Percentiles rank a stretch among this genome's conserved stretches.
Evolutionary conservation across 495 filamentous ascomycete species (phyloP).

Genomic region (Durotheca rogersii): DNA sequence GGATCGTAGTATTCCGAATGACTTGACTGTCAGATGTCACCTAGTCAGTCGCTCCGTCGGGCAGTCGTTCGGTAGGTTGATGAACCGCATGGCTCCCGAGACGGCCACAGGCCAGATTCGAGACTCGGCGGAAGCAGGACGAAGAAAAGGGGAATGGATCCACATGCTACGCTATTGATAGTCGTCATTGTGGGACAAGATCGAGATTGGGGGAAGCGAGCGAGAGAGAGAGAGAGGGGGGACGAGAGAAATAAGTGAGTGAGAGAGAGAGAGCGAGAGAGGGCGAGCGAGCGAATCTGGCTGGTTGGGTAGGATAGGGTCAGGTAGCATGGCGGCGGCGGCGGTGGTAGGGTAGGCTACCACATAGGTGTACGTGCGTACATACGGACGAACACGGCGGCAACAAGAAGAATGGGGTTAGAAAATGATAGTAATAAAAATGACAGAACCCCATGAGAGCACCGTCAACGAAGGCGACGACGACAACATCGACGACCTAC

Average conservation of each 20-base stretch:
- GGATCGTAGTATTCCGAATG: constrained; percentile 22
- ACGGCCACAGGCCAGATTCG: constrained; percentile 17
- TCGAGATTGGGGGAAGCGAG: constrained; percentile 20
- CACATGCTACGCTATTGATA: constrained; percentile 2
- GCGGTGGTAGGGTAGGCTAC: constrained; percentile 2
- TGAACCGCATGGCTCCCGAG: constrained; percentile 3
- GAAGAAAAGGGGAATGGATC: not conserved
- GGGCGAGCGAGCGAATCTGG: no score
- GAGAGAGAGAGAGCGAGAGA: no score
- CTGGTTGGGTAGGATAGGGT: no score
- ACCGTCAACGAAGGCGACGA: not conserved
- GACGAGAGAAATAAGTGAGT: no score
- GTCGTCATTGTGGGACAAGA: constrained; percentile 33
- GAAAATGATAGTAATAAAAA: not conserved
- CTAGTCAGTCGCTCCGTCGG: no score
- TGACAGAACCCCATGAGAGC: not conserved
- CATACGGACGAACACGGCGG: not conserved
- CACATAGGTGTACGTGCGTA: not conserved
- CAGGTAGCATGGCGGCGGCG: no score
- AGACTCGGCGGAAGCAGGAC: constrained; percentile 18
- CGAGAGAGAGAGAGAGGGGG: constrained; percentile 1
- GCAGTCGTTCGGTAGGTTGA: constrained; percentile 4
- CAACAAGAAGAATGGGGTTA: not conserved
- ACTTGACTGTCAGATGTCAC: no score
- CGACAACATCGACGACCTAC: not conserved